These are phyloP conservation scores for Gymnopilus dilepis DNA, from an alignment of 768 basidiomycete species.

Conservation along the genomic window DNA sequence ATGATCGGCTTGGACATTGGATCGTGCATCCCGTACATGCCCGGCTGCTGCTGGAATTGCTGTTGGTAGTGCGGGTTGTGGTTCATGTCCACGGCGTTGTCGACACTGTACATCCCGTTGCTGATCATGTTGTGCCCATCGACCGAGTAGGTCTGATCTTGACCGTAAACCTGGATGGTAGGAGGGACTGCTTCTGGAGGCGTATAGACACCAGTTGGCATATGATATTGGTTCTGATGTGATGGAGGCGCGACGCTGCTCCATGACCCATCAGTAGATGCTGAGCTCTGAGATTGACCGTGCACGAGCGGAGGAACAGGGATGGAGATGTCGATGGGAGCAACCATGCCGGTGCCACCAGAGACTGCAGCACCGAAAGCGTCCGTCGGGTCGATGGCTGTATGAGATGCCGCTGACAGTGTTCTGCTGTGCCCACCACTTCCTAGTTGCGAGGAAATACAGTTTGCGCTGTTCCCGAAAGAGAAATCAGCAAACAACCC, in stretches of 20 bases:
- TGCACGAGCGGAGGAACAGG: background rate
- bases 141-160: background rate
- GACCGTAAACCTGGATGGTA: background rate
- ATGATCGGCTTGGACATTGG: background rate
- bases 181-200: background rate
- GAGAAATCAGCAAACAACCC: slow-evolving; percentile 23
- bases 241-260: background rate
- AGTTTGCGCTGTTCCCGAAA: background rate
- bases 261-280: background rate
- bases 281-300: background rate
- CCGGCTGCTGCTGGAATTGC: background rate
- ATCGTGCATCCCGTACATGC: background rate
- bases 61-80: background rate
- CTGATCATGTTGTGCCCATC: background rate
- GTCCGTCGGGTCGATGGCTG: background rate
- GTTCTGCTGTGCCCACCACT: background rate
- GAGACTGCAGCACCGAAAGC: background rate
- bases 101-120: background rate
- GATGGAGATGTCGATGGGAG: background rate
- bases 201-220: background rate
- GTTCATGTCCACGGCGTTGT: background rate
- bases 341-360: background rate
- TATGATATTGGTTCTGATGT: background rate
- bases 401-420: background rate
- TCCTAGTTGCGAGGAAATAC: background rate